phyloP scores from a whole-genome alignment of 805 yeast genomes.

The Teunomyces panamensis region DNA sequence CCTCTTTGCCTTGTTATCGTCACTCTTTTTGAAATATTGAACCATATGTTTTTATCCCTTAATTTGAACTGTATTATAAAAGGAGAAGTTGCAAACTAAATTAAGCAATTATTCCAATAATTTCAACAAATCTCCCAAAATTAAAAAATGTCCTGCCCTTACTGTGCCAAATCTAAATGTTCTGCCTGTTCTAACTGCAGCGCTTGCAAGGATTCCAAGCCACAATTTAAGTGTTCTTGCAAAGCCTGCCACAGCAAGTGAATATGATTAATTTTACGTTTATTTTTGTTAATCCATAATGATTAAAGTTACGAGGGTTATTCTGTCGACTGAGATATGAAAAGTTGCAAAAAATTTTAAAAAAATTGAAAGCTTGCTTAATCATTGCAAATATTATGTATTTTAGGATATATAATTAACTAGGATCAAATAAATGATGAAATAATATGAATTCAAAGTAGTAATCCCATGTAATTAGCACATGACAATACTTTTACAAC shows the following conservation, averaged over 20 bases:
- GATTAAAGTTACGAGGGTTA: too few relatives aligned
- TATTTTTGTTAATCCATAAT: too few relatives aligned
- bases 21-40: too few relatives aligned
- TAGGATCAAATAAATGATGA: background rate
- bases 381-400: background rate
- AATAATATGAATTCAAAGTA: background rate
- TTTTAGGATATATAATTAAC: background rate
- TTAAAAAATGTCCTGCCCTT: constrained; percentile 9
- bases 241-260: constrained; percentile 10
- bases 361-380: background rate
- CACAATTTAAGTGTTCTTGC: constrained; percentile 9
- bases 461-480: background rate
- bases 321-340: too few relatives aligned
- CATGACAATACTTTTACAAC: too few relatives aligned
- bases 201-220: constrained; percentile 4
- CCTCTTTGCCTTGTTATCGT: too few relatives aligned
- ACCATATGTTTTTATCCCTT: too few relatives aligned
- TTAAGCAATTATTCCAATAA: too few relatives aligned
- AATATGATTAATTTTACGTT: background rate
- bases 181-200: constrained; percentile 11
- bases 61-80: too few relatives aligned
- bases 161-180: constrained; percentile 9
- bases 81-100: too few relatives aligned
- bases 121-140: too few relatives aligned
- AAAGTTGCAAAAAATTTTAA: background rate